phyloP scores from a whole-genome alignment of 2,329 filamentous ascomycete genomes.

The Xylaria sp. region DNA sequence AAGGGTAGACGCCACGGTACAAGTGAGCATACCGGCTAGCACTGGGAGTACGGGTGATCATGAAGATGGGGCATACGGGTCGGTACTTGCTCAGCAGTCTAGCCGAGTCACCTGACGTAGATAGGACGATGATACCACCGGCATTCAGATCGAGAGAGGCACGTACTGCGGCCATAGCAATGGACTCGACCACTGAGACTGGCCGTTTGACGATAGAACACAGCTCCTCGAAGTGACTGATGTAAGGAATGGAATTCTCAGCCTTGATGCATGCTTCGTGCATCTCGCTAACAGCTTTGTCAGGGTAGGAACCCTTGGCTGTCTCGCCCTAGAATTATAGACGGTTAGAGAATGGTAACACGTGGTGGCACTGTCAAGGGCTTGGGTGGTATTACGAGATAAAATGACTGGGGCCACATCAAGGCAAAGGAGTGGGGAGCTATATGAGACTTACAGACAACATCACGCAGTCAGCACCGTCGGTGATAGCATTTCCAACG shows the following conservation, averaged over 20 bases:
- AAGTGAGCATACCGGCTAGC: conserved; percentile 92
- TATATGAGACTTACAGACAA: conserved; percentile 67
- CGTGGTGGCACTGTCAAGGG: neutral
- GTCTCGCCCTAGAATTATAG: conserved; percentile 79
- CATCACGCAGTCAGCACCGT: conserved; percentile 99
- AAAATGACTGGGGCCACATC: neutral
- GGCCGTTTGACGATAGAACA: conserved; percentile 84
- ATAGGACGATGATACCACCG: conserved; percentile 94
- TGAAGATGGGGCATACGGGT: conserved; percentile 98
- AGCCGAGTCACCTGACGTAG: conserved; percentile 93
- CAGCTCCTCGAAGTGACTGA: conserved; percentile 96
- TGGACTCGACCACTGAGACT: conserved; percentile 89
- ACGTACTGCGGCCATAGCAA: conserved; percentile 95
- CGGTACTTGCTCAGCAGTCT: conserved; percentile 98
- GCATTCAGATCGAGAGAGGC: conserved; percentile 96
- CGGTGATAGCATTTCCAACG: conserved; percentile 96
- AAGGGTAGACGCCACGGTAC: conserved; percentile 98
- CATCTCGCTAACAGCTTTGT: conserved; percentile 96
- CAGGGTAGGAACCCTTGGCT: conserved; percentile 95
- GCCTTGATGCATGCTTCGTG: conserved; percentile 96
- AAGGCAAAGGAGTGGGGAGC: neutral
- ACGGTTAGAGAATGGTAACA: conserved; percentile 7
- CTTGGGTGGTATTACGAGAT: neutral
- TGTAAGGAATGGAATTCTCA: conserved; percentile 96
- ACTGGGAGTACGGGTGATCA: conserved; percentile 89